Percentiles rank a stretch among this genome's conserved stretches.
Conservation (phyloP, 495 filamentous ascomycete genomes). For the Aspergillus egyptiacus region DNA sequence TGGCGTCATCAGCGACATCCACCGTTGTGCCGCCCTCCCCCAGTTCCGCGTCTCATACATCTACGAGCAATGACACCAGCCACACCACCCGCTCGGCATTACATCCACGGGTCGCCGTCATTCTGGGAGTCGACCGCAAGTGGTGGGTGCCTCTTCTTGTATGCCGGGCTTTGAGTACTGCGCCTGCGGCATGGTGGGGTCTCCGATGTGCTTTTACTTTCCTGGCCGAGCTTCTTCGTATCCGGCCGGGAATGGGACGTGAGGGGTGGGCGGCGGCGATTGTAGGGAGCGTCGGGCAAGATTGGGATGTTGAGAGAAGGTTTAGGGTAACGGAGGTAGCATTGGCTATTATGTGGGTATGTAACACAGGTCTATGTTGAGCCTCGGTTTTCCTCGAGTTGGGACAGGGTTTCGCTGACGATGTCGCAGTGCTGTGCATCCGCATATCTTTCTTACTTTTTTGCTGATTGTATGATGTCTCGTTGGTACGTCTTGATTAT, state of each 20-base stretch:
- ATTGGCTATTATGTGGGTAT: conserved; percentile 78
- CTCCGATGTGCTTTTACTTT: conserved; percentile 55
- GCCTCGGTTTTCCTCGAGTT: background rate
- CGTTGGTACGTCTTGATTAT: conserved; percentile 56
- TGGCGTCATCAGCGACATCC: conserved; percentile 25
- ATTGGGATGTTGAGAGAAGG: conserved; percentile 49
- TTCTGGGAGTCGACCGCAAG: conserved; percentile 55
- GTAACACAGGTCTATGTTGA: conserved; percentile 21
- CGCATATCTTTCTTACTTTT: conserved; percentile 82
- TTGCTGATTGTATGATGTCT: conserved; percentile 89
- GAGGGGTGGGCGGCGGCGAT: conserved; percentile 43
- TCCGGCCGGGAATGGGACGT: conserved; percentile 41
- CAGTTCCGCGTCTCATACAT: conserved; percentile 31
- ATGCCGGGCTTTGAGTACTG: conserved; percentile 54
- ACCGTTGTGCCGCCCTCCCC: conserved; percentile 33
- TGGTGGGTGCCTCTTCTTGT: conserved; percentile 60
- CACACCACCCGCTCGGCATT: conserved; percentile 34
- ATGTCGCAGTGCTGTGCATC: conserved; percentile 66
- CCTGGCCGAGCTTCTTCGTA: conserved; percentile 49
- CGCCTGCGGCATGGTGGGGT: conserved; percentile 58
- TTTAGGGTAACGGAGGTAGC: conserved; percentile 71
- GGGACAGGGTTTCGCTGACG: background rate
- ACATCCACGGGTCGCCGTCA: conserved; percentile 59
- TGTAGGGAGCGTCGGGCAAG: conserved; percentile 40
- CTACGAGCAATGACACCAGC: conserved; percentile 31